Base-by-base conservation (phyloP, 164 flowering plant genomes). In the Vitis labrusca region DNA sequence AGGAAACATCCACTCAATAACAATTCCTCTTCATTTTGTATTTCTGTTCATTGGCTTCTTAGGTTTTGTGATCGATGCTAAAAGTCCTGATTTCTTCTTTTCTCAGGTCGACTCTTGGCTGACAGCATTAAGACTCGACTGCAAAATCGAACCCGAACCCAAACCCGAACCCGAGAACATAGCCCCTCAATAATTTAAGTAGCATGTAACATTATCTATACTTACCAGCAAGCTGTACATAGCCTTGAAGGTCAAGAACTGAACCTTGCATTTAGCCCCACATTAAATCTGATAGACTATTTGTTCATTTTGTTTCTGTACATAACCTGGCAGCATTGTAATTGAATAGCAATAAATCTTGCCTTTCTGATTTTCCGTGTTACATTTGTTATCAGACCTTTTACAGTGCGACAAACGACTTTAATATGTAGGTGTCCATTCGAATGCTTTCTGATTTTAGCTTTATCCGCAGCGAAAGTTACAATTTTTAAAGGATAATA, bases 101-200 rank as follows among this genome's bases (percentile, higher is more conserved):
- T 64, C 63, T 61, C 86, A 91, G 94, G 87, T 86, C 37, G 86
- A 89, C 67, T 75, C 91, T 19, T 92, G 97, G 97, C 74, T 90
- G 72, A 66, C 72, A 15, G 84, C 87, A 14, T 73, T 91, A 67
- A 77, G 58, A 44, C 49, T 57, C 1, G 86, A 83, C 66, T 82
- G 88, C 81, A 80, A 81, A 60, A 19, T 70, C 69, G 81, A 32
- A 47, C 44, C 44, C 81, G 78, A 81, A 60, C 23, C 69, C 69
- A 79, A 32, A 44, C 59, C 73, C 48, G 74, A 32, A 44, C 59
- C 73, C 48, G 74, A 70, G 29, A 62, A 69, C 11, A 69, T 69
- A 60, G 14, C 73, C 62, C 61, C 64, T 37, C 49, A 76, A 72
- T 68, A 84, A 74, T 58, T 37, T 30, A 11, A 64, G 30, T 32